Base-by-base conservation (phyloP, 1,284 basidiomycete genomes). In the Bjerkandera adusta region DNA sequence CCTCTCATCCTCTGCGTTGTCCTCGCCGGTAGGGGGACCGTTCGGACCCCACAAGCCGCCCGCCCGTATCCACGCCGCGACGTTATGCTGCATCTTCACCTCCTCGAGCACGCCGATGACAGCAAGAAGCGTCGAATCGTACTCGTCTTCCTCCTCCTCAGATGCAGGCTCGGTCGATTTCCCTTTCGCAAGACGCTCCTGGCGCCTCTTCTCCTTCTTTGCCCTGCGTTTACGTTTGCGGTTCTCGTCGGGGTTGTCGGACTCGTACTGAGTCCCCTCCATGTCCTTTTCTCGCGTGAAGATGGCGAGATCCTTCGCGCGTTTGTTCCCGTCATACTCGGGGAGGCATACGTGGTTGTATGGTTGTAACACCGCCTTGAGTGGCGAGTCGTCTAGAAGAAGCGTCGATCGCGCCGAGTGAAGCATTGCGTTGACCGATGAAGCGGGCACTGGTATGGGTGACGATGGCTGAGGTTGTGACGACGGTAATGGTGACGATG, bases 321-420 rank as follows among this genome's bases (percentile, higher is more conserved):
- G 72, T 55, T 66, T 65, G 4, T 63, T 60, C 1, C 64, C 64
- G 7, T 72, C 68, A 57, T 90, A 92, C 59, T 91, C 89, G 2
- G 69, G 70, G 48, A 92, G 74, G 56, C 82, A 86, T 13, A 91
- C 65, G 57, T 92, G 89, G 59, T 88, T 92, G 68, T 77, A 86
- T 0, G 90, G 91, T 58, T 94, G 92, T 24, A 89, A 67, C 15
- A 70, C 72, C 0, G 89, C 90, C 62, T 94, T 94, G 35, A 72
- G 70, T 5, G 79, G 76, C 2, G 89, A 90, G 61, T 94, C 91
- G 59, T 94, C 91, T 12, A 94, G 71, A 13, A 94, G 75, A 15
- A 94, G 64, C 0, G 91, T 92, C 2, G 86, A 85, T 13, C 68
- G 58, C 0, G 83, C 77, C 0, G 81, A 84, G 56, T 89, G 84